Base-by-base conservation (phyloP, 768 basidiomycete genomes). In the Termitomyces sp. region DNA sequence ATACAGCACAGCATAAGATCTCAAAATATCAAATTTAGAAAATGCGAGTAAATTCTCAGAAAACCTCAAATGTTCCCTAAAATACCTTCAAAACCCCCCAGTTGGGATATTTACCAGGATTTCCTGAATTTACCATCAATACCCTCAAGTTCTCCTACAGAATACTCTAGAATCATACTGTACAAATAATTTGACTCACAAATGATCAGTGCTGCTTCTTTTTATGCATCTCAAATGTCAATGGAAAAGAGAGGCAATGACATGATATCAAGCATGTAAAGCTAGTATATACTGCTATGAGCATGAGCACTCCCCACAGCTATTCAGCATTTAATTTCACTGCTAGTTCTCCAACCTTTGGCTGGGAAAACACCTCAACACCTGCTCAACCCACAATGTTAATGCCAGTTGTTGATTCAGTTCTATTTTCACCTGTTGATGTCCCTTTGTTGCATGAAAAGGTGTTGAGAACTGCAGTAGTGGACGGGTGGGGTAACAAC, bases 1-100 rank as follows among this genome's bases (percentile, higher is more conserved):
- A 67, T 73, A 74, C 54, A 76, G 73, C 37, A 38, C 37, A 38
- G 37, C 37, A 38, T 38, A 38, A 38, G 37, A 16, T 17, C 37
- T 38, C 29, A 7, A 29, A 29, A 4, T 29, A 29, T 29, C 29
- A 29, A 29, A 29, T 29, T 29, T 29, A 7, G 29, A 29, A 29
- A 29, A 29, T 29, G 29, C 7, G 38, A 19, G 38, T n/a, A 40
- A 8, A 41, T 41, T 41, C 9, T 41, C 19, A 41, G 40, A 41
- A 41, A 41, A 40, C 17, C 40, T 21, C 11, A 10, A 41, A 41
- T 41, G 19, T 41, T 19, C 10, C 3, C 19, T 41, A 19, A 41
- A 19, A 41, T 41, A 41, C 19, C 40, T 8, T 41, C 19, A 21
- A 9, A 41, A 19, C 40, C 9, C 10, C 40, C 19, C 9, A 10